phyloP scores from a whole-genome alignment of 179 eudicot species.

The Camellia oleifera region DNA sequence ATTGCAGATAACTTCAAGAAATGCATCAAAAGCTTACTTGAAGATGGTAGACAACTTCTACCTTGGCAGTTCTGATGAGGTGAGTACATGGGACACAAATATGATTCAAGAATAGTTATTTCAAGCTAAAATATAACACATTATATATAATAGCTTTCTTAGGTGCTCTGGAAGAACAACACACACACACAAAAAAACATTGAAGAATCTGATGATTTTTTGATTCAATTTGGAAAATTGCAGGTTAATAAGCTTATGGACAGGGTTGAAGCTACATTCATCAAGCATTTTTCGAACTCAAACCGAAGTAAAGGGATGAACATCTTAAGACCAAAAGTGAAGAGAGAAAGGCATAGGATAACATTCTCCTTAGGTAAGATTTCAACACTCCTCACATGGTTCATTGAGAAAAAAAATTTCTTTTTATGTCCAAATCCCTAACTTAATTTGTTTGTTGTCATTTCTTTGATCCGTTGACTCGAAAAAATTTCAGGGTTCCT shows the following conservation, averaged over 20 bases:
- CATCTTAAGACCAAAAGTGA: conserved; percentile 24
- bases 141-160: too few species aligned
- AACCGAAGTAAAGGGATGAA: conserved; percentile 27
- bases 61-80: conserved; percentile 19
- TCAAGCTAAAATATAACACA: too few species aligned
- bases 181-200: too few species aligned
- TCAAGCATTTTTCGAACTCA: conserved; percentile 27
- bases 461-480: background rate
- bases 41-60: conserved; percentile 14
- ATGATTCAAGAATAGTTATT: too few species aligned
- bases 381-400: background rate
- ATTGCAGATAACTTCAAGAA: conserved; percentile 13
- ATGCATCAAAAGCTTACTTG: conserved; percentile 13
- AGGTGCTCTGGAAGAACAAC: too few species aligned
- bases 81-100: background rate
- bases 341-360: conserved; percentile 23
- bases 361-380: conserved; percentile 25
- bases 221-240: background rate
- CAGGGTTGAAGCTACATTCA: conserved; percentile 27
- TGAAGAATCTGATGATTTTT: too few species aligned
- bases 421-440: background rate
- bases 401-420: background rate
- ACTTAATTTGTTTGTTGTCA: background rate
- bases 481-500: conserved; percentile 26
- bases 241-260: conserved; percentile 27